These are phyloP conservation scores for Vararia minispora DNA, from an alignment of 768 basidiomycete genomes.

Conservation along the genomic window DNA sequence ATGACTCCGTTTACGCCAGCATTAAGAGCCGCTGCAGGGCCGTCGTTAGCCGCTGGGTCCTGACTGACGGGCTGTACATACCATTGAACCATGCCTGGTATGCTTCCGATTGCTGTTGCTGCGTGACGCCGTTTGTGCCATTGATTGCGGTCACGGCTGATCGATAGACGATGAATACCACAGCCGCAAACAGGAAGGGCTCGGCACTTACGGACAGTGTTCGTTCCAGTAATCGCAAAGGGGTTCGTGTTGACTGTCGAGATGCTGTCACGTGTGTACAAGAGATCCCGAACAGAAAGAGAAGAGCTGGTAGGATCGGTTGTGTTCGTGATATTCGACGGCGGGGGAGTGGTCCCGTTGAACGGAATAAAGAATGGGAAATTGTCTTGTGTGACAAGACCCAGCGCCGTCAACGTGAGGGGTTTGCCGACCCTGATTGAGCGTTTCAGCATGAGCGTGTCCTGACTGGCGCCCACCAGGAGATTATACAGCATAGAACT, in stretches of 20 bases:
- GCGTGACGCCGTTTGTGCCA: conserved; percentile 2
- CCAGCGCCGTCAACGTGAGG: conserved; percentile 19
- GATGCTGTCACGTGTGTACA: no score
- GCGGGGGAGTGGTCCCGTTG: conserved; percentile 13
- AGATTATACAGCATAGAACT: not conserved
- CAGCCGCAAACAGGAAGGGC: no score
- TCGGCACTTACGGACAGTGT: no score
- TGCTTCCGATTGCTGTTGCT: conserved; percentile 2
- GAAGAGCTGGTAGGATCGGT: conserved; percentile 5
- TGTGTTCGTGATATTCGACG: not conserved
- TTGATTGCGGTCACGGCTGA: conserved; percentile 5
- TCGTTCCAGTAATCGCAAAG: no score
- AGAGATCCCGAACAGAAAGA: not conserved
- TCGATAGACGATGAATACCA: not conserved
- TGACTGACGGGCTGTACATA: not conserved
- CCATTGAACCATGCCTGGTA: conserved; percentile 6
- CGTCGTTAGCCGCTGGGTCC: not conserved
- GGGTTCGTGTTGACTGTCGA: no score
- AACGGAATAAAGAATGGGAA: conserved; percentile 21
- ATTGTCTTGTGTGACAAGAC: conserved; percentile 21
- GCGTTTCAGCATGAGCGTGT: not conserved
- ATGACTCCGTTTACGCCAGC: conserved; percentile 4
- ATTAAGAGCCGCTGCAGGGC: not conserved
- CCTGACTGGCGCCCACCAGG: not conserved
- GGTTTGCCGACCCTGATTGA: conserved; percentile 22